Conservation (phyloP, 2,329 filamentous ascomycete species). For the Venturia pyrina region DNA sequence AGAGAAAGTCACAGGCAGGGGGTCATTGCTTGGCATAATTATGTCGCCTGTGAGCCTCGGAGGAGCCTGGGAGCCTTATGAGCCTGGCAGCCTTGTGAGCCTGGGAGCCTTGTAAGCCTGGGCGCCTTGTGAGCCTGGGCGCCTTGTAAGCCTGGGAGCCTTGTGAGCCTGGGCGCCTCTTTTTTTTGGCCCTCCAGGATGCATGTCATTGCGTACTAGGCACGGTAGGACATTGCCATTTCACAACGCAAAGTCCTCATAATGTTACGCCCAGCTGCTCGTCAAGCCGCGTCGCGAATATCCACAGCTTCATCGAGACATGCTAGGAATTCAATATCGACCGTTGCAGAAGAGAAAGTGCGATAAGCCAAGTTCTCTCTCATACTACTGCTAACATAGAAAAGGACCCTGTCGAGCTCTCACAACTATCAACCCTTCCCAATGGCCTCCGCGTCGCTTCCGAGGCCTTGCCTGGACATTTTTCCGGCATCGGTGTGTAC, state of each 20-base stretch:
- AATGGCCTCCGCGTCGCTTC: slow-evolving; percentile 94
- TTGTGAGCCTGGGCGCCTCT: background rate
- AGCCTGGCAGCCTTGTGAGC: too few species aligned
- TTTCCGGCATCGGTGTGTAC: slow-evolving; percentile 91
- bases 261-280: slow-evolving; percentile 9
- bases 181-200: background rate
- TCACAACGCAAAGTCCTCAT: background rate
- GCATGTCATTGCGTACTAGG: background rate
- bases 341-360: slow-evolving; percentile 11
- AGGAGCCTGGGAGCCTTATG: too few species aligned
- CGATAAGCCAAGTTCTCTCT: background rate
- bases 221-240: too few species aligned
- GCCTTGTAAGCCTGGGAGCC: too few species aligned
- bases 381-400: background rate
- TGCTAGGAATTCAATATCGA: background rate
- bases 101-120: too few species aligned
- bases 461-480: slow-evolving; percentile 86
- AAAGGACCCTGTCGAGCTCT: slow-evolving; percentile 76
- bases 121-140: too few species aligned
- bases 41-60: too few species aligned
- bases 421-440: slow-evolving; percentile 75
- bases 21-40: too few species aligned
- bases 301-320: background rate
- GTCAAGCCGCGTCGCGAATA: slow-evolving; percentile 2
- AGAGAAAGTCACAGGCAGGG: too few species aligned